These are phyloP conservation scores for Trichoderma gracile DNA, from an alignment of 2,329 filamentous ascomycete species.

Conservation along the genomic window DNA sequence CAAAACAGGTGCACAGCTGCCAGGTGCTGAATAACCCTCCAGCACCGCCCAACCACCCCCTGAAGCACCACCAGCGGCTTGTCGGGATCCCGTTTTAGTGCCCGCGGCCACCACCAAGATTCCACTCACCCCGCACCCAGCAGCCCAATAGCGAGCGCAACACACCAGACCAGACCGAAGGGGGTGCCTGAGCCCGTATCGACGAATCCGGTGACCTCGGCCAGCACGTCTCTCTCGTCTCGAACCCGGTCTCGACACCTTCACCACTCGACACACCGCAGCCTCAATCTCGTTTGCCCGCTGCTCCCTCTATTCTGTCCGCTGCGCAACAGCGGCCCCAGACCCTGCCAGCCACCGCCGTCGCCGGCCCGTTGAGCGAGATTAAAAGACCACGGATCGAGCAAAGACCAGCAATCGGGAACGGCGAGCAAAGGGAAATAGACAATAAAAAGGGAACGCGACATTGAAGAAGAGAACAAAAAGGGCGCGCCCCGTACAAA, in stretches of 20 bases:
- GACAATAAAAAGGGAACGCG: background rate
- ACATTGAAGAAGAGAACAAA: background rate
- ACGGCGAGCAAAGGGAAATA: background rate
- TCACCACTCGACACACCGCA: slow-evolving; percentile 23
- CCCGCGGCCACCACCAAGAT: slow-evolving; percentile 15
- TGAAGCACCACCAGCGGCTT: slow-evolving; percentile 1
- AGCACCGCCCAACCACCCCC: background rate
- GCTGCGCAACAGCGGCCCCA: background rate
- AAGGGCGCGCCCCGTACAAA: slow-evolving; percentile 16
- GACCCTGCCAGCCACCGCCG: slow-evolving; percentile 16
- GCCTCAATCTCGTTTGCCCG: slow-evolving; percentile 19
- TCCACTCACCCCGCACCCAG: slow-evolving; percentile 22
- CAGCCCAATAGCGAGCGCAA: background rate
- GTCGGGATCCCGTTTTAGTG: slow-evolving; percentile 17
- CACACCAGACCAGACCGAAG: slow-evolving; percentile 7
- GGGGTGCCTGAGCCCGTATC: slow-evolving; percentile 10
- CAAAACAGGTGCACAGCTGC: too few relatives aligned
- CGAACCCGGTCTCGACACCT: slow-evolving; percentile 1
- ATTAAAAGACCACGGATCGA: background rate
- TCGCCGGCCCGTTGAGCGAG: slow-evolving; percentile 7
- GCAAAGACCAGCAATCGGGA: background rate
- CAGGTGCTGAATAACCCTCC: background rate
- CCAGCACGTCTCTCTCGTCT: slow-evolving; percentile 9
- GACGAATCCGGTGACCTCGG: slow-evolving; percentile 12
- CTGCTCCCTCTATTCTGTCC: background rate